These are phyloP conservation scores for Annulohypoxylon nitens DNA, from an alignment of 495 filamentous ascomycete species.

Conservation along the genomic window DNA sequence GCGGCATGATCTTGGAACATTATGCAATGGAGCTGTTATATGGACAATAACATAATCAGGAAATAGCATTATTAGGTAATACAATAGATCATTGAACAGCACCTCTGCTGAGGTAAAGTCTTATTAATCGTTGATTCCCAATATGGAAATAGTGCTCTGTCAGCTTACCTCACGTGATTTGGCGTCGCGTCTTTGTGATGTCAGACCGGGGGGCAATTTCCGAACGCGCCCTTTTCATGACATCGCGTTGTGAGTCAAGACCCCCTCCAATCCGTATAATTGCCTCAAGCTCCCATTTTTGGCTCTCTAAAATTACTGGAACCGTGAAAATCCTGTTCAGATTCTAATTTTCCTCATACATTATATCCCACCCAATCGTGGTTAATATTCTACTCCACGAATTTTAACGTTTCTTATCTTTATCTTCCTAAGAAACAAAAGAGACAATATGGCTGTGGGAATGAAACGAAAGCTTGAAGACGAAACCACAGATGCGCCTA, in stretches of 20 bases:
- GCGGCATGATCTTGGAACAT: too few species aligned
- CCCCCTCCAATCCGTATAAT: background rate
- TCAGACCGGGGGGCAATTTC: conserved; percentile 1
- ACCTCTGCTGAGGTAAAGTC: background rate
- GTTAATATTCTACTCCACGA: background rate
- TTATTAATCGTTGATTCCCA: conserved; percentile 1
- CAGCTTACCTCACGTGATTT: conserved; percentile 24
- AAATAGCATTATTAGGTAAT: background rate
- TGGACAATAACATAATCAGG: too few species aligned
- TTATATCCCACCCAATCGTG: background rate
- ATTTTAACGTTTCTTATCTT: background rate
- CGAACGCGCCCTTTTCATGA: conserved; percentile 39
- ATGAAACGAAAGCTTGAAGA: conserved; percentile 42
- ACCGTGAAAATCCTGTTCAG: background rate
- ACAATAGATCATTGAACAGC: background rate
- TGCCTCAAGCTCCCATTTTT: background rate
- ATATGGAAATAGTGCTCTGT: background rate
- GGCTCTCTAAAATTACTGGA: background rate
- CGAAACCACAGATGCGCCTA: conserved; percentile 8
- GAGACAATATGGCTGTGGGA: conserved; percentile 36
- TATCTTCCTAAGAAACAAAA: background rate
- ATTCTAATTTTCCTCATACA: background rate
- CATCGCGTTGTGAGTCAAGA: conserved; percentile 44
- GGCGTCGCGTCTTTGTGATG: conserved; percentile 34
- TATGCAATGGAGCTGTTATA: too few species aligned